These are phyloP conservation scores for Aspergillus sp. DNA, from an alignment of 2,329 filamentous ascomycete genomes.

Conservation along the genomic window DNA sequence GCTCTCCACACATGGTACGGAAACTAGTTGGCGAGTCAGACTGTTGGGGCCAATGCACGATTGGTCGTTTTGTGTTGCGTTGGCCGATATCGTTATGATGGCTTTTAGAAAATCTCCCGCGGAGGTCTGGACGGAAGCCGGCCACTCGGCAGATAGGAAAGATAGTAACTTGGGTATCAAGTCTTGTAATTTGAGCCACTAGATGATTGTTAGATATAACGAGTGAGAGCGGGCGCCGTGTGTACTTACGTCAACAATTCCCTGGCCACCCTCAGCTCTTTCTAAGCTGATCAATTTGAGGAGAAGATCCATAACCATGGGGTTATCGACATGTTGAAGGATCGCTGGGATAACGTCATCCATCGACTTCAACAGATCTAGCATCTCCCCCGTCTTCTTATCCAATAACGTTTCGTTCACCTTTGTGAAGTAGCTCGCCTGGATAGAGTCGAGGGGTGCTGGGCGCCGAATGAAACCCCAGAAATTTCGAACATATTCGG, in stretches of 20 bases:
- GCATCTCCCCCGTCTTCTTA: constrained; percentile 97
- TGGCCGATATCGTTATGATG: constrained; percentile 97
- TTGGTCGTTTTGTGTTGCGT: constrained; percentile 95
- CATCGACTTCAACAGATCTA: constrained; percentile 80
- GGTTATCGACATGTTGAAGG: constrained; percentile 91
- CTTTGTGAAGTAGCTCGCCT: constrained; percentile 97
- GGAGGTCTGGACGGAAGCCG: constrained; percentile 89
- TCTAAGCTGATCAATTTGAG: constrained; percentile 97
- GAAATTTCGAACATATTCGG: constrained; percentile 74
- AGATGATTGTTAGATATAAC: constrained; percentile 1
- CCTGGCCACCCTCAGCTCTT: constrained; percentile 84
- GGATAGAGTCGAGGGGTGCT: constrained; percentile 84
- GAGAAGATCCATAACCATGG: constrained; percentile 96
- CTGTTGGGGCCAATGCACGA: constrained; percentile 99
- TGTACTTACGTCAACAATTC: constrained; percentile 79
- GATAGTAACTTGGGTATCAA: constrained; percentile 84
- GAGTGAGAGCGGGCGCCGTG: background rate
- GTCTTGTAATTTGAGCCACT: constrained; percentile 91
- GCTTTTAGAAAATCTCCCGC: constrained; percentile 97
- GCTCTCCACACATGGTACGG: constrained; percentile 74
- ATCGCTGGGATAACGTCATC: constrained; percentile 80
- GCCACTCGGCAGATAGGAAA: constrained; percentile 81
- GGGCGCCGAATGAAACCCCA: constrained; percentile 85
- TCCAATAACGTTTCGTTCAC: constrained; percentile 97
- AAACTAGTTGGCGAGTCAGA: constrained; percentile 90